phyloP scores from a whole-genome alignment of 345 rosid species.

The Lepidium africanum region DNA sequence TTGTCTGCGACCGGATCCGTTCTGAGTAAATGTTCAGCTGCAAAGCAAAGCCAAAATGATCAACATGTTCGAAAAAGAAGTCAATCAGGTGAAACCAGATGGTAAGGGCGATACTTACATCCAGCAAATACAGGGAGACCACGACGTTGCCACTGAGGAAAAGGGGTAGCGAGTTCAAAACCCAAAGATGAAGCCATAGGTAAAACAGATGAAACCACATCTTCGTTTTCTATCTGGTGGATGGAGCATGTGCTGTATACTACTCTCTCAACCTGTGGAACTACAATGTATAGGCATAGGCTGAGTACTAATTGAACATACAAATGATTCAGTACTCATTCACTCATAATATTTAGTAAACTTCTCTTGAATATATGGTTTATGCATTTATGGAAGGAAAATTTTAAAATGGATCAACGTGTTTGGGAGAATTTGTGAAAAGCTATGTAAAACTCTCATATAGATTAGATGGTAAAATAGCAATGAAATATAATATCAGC shows the following conservation, averaged over 20 bases:
- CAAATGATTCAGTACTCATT: background rate
- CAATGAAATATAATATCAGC: background rate
- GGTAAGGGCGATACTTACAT: conserved; percentile 32
- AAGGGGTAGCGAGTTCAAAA: conserved; percentile 55
- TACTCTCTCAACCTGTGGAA: conserved; percentile 32
- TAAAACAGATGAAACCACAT: conserved; percentile 58
- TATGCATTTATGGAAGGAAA: background rate
- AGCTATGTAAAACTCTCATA: background rate
- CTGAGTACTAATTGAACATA: background rate
- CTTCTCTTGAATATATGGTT: background rate
- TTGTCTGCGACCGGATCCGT: conserved; percentile 44
- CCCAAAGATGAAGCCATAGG: conserved; percentile 40
- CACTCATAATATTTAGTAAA: background rate
- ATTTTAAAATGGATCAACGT: background rate
- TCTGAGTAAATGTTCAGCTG: conserved; percentile 29
- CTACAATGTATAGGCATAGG: conserved; percentile 12
- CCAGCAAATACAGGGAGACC: conserved; percentile 69
- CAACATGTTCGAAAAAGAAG: conserved; percentile 27
- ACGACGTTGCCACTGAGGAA: conserved; percentile 66
- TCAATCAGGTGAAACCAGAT: background rate
- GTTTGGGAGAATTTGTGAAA: background rate
- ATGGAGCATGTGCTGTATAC: conserved; percentile 94
- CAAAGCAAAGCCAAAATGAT: conserved; percentile 33
- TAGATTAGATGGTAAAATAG: background rate
- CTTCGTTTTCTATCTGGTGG: conserved; percentile 82